Percentiles rank a stretch among this genome's conserved stretches.
Conservation (phyloP, 805 yeast species). For the Candida nonsorbophila region DNA sequence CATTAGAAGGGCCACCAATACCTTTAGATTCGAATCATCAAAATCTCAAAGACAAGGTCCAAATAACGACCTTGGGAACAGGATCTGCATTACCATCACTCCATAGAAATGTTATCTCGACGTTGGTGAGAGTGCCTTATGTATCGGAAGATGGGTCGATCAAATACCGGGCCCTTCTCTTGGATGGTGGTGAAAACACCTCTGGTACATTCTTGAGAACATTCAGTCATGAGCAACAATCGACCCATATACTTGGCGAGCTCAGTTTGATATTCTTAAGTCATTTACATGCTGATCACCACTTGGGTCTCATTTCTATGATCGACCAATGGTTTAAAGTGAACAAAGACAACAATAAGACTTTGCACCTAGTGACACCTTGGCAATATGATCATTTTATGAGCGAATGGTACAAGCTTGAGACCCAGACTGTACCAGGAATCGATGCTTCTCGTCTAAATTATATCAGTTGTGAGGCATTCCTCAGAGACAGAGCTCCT, state of each 20-base stretch:
- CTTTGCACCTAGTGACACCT: slow-evolving; percentile 64
- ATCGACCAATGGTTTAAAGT: slow-evolving; percentile 61
- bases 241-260: slow-evolving; percentile 47
- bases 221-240: slow-evolving; percentile 44
- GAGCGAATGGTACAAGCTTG: slow-evolving; percentile 60
- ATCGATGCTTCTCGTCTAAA: slow-evolving; percentile 38
- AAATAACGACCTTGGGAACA: slow-evolving; percentile 78
- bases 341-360: slow-evolving; percentile 22
- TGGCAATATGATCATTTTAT: slow-evolving; percentile 67
- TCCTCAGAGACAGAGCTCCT: slow-evolving; percentile 29
- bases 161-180: slow-evolving; percentile 43
- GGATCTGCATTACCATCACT: slow-evolving; percentile 89
- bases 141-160: slow-evolving; percentile 11
- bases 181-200: slow-evolving; percentile 97
- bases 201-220: slow-evolving; percentile 64
- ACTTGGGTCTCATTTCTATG: slow-evolving; percentile 72
- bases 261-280: slow-evolving; percentile 65
- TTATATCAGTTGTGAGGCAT: slow-evolving; percentile 59
- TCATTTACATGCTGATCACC: slow-evolving; percentile 97
- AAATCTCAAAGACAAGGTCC: slow-evolving; percentile 47
- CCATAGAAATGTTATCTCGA: slow-evolving; percentile 80
- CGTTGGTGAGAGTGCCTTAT: slow-evolving; percentile 67
- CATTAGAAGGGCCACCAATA: slow-evolving; percentile 14
- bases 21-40: slow-evolving; percentile 11
- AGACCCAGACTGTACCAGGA: slow-evolving; percentile 19